Percentiles rank a stretch among this genome's conserved stretches.
Evolutionary conservation across 1,284 basidiomycete species (phyloP).

Genomic region (Paramarasmius palmivorus): DNA sequence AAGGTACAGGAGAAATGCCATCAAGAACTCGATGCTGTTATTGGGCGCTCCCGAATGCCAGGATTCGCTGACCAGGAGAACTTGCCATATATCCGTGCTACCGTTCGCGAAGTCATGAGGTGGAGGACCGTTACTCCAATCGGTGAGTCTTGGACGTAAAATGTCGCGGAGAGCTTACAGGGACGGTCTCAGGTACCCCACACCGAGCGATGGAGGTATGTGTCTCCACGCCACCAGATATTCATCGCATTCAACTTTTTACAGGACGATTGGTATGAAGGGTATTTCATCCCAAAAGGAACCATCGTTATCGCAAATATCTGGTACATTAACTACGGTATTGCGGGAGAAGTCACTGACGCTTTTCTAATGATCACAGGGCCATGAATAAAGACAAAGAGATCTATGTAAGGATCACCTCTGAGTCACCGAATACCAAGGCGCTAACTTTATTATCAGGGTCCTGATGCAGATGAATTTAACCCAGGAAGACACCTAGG

Average conservation of each 20-base stretch:
- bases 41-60: constrained; percentile 28
- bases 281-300: constrained; percentile 25
- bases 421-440: background rate
- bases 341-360: background rate
- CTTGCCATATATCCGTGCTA: constrained; percentile 27
- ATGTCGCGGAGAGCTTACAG: background rate
- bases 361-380: background rate
- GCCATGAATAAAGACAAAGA: constrained; percentile 11
- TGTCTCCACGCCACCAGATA: background rate
- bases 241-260: background rate
- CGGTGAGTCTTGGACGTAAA: constrained; percentile 5
- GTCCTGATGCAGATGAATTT: constrained; percentile 1
- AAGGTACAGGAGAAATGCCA: constrained; percentile 28
- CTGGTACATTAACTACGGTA: constrained; percentile 18
- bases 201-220: background rate
- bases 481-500: background rate
- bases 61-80: constrained; percentile 26
- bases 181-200: constrained; percentile 1
- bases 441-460: background rate
- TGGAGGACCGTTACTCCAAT: constrained; percentile 18
- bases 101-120: constrained; percentile 18
- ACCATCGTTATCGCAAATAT: constrained; percentile 22
- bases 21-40: constrained; percentile 28
- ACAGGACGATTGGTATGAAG: constrained; percentile 32
- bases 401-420: background rate